A percentile compares a stretch with the other conserved stretches of the same genome.
These are phyloP conservation scores for Linum usitatissimum DNA, from an alignment of 345 rosid species.

Conservation along the genomic window DNA sequence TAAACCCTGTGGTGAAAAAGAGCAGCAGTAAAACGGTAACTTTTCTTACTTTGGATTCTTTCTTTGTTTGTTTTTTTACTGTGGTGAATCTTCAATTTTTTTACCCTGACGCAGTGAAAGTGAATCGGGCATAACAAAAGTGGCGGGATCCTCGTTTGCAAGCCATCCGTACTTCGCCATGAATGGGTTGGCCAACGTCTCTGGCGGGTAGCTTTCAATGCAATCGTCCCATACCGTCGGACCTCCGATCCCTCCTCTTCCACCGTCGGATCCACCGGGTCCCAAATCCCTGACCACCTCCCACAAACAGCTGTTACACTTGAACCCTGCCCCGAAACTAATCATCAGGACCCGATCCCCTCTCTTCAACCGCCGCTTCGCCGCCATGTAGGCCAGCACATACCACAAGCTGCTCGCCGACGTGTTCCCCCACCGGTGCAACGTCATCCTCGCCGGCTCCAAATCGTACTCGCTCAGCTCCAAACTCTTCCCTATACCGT, in stretches of 20 bases:
- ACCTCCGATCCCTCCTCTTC: too few species aligned
- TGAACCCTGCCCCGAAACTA: neutral
- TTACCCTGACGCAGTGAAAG: too few species aligned
- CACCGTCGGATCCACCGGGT: too few species aligned
- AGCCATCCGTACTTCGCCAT: slow-evolving; percentile 92
- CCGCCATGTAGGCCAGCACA: neutral
- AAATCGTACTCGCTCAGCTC: neutral
- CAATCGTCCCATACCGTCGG: slow-evolving; percentile 44
- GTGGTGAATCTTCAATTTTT: too few species aligned
- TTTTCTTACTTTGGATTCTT: too few species aligned
- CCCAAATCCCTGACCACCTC: neutral
- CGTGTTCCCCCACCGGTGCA: neutral
- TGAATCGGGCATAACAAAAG: slow-evolving; percentile 35
- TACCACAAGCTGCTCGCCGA: neutral
- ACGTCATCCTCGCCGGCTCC: neutral
- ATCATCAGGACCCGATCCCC: neutral
- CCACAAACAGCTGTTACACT: neutral
- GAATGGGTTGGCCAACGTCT: slow-evolving; percentile 56
- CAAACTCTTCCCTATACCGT: neutral
- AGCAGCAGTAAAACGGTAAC: too few species aligned
- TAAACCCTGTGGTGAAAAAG: too few species aligned
- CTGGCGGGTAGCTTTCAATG: slow-evolving; percentile 61
- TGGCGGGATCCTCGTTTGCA: slow-evolving; percentile 47
- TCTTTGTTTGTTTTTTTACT: too few species aligned
- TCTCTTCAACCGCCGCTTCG: neutral